These are phyloP conservation scores for Polytolypa hystricis DNA, from an alignment of 2,329 filamentous ascomycete species.

Conservation along the genomic window DNA sequence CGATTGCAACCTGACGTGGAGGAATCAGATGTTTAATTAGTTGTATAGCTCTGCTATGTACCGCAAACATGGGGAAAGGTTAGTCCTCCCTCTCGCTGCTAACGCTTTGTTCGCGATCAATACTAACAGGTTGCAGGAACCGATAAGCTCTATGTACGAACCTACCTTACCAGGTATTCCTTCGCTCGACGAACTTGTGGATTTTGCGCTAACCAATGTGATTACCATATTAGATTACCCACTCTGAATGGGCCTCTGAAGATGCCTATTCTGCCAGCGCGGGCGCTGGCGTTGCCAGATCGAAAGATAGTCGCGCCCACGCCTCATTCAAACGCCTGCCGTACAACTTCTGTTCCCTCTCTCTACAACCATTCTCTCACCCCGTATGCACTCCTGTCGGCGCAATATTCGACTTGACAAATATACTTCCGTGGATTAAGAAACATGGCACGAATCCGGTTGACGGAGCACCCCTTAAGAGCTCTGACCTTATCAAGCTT, in stretches of 20 bases:
- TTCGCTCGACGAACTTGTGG: slow-evolving; percentile 11
- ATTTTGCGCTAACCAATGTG: neutral
- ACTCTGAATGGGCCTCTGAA: slow-evolving; percentile 91
- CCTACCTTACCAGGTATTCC: no score
- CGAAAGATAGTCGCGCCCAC: slow-evolving; percentile 39
- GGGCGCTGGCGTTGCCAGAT: slow-evolving; percentile 53
- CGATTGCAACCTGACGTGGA: no score
- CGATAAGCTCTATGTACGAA: slow-evolving; percentile 39
- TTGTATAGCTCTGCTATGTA: no score
- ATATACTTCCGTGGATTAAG: slow-evolving; percentile 87
- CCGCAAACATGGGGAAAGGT: slow-evolving; percentile 25
- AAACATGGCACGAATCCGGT: slow-evolving; percentile 91
- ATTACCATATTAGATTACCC: slow-evolving; percentile 67
- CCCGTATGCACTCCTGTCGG: slow-evolving; percentile 83
- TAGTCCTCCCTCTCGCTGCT: slow-evolving; percentile 12
- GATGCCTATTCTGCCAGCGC: slow-evolving; percentile 78
- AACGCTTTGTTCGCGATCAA: slow-evolving; percentile 3
- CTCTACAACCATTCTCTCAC: slow-evolving; percentile 86
- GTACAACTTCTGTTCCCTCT: slow-evolving; percentile 96
- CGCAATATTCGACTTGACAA: slow-evolving; percentile 88
- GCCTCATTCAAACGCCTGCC: slow-evolving; percentile 76
- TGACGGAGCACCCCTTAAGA: slow-evolving; percentile 65
- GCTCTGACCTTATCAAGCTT: slow-evolving; percentile 76
- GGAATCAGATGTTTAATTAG: no score
- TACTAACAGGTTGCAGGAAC: slow-evolving; percentile 26